Percentiles rank a stretch among this genome's conserved stretches.
Evolutionary conservation across 2,329 filamentous ascomycete species (phyloP).

Genomic region (Purpureocillium takamizusanense): DNA sequence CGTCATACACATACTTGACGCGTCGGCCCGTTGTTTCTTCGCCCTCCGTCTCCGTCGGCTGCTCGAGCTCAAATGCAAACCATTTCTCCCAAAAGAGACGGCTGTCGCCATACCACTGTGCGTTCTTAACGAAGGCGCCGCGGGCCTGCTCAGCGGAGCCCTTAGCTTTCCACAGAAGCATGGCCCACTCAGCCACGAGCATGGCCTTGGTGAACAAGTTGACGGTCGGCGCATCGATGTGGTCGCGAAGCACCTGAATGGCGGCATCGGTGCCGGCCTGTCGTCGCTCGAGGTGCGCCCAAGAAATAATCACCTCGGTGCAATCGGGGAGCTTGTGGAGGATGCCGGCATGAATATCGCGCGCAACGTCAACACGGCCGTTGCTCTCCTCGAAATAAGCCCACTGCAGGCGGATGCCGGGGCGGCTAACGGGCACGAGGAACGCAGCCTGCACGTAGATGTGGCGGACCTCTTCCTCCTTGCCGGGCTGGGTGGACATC

Average conservation of each 20-base stretch:
- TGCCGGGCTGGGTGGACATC: slow-evolving; percentile 74
- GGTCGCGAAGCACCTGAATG: slow-evolving; percentile 71
- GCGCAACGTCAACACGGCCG: slow-evolving; percentile 66
- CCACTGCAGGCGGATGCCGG: slow-evolving; percentile 79
- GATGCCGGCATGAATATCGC: slow-evolving; percentile 77
- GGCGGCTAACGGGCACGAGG: slow-evolving; percentile 79
- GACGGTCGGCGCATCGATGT: slow-evolving; percentile 64
- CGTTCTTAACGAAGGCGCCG: slow-evolving; percentile 71
- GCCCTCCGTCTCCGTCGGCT: slow-evolving; percentile 57
- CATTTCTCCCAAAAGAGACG: slow-evolving; percentile 84
- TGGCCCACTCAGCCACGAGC: slow-evolving; percentile 81
- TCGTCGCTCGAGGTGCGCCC: slow-evolving; percentile 78
- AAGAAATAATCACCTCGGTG: slow-evolving; percentile 78
- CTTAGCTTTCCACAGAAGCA: slow-evolving; percentile 79
- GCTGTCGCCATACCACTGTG: slow-evolving; percentile 78
- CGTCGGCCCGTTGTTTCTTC: slow-evolving; percentile 60
- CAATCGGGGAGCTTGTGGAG: slow-evolving; percentile 69
- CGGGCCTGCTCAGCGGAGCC: slow-evolving; percentile 73
- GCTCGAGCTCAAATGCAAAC: slow-evolving; percentile 79
- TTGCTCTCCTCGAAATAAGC: slow-evolving; percentile 90
- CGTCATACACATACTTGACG: slow-evolving; percentile 73
- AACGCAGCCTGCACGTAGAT: slow-evolving; percentile 87
- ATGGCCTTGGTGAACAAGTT: slow-evolving; percentile 77
- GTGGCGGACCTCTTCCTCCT: slow-evolving; percentile 82
- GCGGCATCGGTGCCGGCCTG: slow-evolving; percentile 78